Evolutionary conservation across 352 stramenopile genomes (phyloP), one percentile per base, ranked within the genome.

Genomic region (Globisporangium camurandrum): DNA sequence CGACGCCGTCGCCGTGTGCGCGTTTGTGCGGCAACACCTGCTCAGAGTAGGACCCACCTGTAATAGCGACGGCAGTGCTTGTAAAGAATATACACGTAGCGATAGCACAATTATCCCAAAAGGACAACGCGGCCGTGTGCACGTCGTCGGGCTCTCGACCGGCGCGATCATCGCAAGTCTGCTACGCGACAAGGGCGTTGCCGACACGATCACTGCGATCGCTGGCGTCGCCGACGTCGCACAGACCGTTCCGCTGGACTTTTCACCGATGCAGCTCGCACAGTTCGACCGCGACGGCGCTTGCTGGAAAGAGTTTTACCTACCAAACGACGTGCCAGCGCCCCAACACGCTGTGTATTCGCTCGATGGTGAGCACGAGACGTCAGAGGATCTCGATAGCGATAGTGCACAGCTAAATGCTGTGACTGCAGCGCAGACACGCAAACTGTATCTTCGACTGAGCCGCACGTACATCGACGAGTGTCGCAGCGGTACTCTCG

Each of bases 301-400:
- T 46, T 90, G 79, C 59, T 81, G 71, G 67, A 87, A 84, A 41
- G 75, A 84, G 49, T 90, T 86, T 46, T 88, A 85, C 37, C 62
- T 86, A 2, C 65, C 73, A 12, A 56, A 74, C 9, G 59, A 49
- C 4, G 78, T 62, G 54, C 42, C 60, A n/a, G 37, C 79, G 19
- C 70, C 67, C 0, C 51, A 57, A 14, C 54, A 67, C 49, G 66
- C 66, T 1, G 53, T 67, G 1, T 34, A 84, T 0, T 84, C 73
- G 27, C 42, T 81, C 1, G 61, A 86, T 42, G 67, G 76, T 10
- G 49, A 67, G 23, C 49, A 2, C 30, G n/a, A 1, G n/a, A 12
- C n/a, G 12, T 17, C n/a, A 26, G n/a, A 26, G 38, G n/a, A 5
- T 20, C 19, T 22, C 19, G 38, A 4, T 4, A 26, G 19, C 14